A percentile compares a stretch with the other conserved stretches of the same genome.
Evolutionary conservation across 306 rosid species (phyloP).

Genomic region (Rosa rugosa): DNA sequence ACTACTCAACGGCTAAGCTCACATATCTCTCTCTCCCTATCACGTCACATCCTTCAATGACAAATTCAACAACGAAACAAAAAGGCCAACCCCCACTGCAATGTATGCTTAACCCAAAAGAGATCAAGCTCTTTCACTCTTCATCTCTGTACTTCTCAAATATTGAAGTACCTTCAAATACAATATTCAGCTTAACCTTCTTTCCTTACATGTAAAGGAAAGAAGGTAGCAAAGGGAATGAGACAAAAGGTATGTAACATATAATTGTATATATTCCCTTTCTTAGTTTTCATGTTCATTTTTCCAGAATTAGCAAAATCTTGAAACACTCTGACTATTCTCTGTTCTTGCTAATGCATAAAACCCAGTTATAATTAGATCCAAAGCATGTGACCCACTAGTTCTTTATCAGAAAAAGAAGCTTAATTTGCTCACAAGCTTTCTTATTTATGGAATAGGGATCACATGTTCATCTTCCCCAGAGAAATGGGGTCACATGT

Average conservation of each 20-base stretch:
- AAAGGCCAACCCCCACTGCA: neutral
- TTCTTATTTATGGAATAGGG: neutral
- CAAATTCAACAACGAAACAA: neutral
- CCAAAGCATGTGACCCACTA: neutral
- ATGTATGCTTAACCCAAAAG: neutral
- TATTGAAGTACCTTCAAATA: neutral
- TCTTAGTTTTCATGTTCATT: neutral
- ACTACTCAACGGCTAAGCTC: neutral
- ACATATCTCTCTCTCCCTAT: neutral
- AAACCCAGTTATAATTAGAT: neutral
- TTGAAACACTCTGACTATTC: neutral
- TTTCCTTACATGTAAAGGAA: constrained; percentile 4
- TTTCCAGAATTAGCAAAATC: neutral
- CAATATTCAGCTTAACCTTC: neutral
- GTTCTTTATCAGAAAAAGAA: neutral
- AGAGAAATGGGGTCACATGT: constrained; percentile 1
- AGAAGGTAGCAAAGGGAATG: neutral
- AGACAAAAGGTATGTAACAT: neutral
- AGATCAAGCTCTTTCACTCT: neutral
- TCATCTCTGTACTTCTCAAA: neutral
- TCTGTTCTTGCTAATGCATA: neutral
- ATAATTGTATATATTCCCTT: neutral
- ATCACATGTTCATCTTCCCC: neutral
- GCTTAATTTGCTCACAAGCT: constrained; percentile 10
- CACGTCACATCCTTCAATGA: neutral